Conservation (phyloP, 306 rosid genomes). For the Lotus japonicus region DNA sequence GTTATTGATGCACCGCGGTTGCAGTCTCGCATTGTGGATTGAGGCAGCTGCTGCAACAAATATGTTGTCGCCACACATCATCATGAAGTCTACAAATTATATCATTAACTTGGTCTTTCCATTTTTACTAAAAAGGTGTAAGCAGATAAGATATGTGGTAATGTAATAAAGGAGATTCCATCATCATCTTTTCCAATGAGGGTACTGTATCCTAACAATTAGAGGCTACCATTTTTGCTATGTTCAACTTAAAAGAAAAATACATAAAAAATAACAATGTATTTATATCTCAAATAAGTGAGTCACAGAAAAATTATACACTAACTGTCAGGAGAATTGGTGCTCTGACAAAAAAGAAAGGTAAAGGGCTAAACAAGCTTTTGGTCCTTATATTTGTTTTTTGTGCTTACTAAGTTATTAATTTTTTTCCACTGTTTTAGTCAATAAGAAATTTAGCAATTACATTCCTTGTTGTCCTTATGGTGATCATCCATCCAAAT, state of each 20-base stretch:
- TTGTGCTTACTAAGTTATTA: neutral
- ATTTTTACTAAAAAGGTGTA: neutral
- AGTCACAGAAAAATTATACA: neutral
- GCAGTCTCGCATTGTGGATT: neutral
- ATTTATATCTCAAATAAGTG: neutral
- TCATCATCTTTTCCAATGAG: neutral
- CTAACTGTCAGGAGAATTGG: neutral
- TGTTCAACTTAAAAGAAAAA: neutral
- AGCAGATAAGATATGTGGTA: neutral
- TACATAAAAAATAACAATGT: neutral
- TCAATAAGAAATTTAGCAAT: neutral
- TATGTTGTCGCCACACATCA: neutral
- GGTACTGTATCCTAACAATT: neutral
- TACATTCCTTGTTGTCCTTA: neutral
- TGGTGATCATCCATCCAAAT: neutral
- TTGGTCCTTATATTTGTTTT: neutral
- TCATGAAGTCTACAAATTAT: neutral
- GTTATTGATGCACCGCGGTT: neutral
- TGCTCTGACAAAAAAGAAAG: neutral
- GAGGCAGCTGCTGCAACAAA: neutral
- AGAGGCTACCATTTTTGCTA: neutral
- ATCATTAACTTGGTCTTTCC: neutral
- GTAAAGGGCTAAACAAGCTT: neutral
- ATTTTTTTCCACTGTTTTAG: too few relatives aligned
- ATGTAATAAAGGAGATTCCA: neutral